phyloP scores from a whole-genome alignment of 1,139 yeast genomes.

The Sugiyamaella sp. region DNA sequence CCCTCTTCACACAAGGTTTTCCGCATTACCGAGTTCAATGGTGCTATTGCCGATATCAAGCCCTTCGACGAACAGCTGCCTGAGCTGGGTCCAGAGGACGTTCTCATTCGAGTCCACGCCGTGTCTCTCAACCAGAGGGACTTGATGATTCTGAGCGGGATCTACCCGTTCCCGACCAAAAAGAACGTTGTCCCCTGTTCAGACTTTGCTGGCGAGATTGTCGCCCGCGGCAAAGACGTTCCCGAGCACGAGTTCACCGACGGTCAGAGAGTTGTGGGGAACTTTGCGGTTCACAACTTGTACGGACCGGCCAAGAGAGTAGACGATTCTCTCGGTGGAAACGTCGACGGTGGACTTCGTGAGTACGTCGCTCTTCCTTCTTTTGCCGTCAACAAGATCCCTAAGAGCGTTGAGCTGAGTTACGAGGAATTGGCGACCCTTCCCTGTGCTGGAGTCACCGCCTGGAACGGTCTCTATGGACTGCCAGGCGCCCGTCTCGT shows the following conservation, averaged over 20 bases:
- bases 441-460: slow-evolving; percentile 28
- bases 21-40: slow-evolving; percentile 16
- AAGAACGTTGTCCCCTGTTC: slow-evolving; percentile 28
- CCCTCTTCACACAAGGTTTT: slow-evolving; percentile 23
- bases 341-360: slow-evolving; percentile 26
- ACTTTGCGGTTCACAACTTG: slow-evolving; percentile 18
- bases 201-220: slow-evolving; percentile 28
- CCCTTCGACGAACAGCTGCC: slow-evolving; percentile 23
- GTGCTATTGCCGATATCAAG: slow-evolving; percentile 18
- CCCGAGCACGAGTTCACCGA: slow-evolving; percentile 11
- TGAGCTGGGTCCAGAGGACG: slow-evolving; percentile 23
- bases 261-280: slow-evolving; percentile 28
- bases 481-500: slow-evolving; percentile 17
- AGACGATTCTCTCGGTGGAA: slow-evolving; percentile 26
- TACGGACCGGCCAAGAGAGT: slow-evolving; percentile 16
- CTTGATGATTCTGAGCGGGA: slow-evolving; percentile 24
- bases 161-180: slow-evolving; percentile 22
- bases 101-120: slow-evolving; percentile 28
- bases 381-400: slow-evolving; percentile 22
- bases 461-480: slow-evolving; percentile 30
- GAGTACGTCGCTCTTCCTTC: slow-evolving; percentile 26
- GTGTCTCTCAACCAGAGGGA: slow-evolving; percentile 32
- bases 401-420: slow-evolving; percentile 15
- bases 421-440: slow-evolving; percentile 27
- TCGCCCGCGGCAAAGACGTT: slow-evolving; percentile 24